Percentiles rank a stretch among this genome's conserved stretches.
Conservation (phyloP, 768 basidiomycete genomes). For the Tephrocybe rancida region DNA sequence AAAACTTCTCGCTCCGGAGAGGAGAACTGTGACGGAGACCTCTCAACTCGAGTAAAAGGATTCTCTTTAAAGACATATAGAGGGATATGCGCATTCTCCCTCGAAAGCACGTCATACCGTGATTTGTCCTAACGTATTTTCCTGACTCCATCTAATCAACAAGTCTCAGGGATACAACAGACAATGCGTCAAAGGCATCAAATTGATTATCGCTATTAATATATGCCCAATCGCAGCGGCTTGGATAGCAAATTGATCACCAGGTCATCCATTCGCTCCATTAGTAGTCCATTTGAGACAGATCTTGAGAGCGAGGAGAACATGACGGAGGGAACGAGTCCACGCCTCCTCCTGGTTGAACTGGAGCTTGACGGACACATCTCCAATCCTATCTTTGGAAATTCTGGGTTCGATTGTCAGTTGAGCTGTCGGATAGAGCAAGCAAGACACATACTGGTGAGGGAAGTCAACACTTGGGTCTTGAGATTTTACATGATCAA, state of each 20-base stretch:
- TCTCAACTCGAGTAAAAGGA: neutral
- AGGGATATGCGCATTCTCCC: neutral
- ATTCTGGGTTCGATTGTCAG: constrained; percentile 54
- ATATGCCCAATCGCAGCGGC: constrained; percentile 7
- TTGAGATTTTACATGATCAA: constrained; percentile 81
- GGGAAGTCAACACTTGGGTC: constrained; percentile 78
- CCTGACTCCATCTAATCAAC: neutral
- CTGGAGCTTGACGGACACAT: constrained; percentile 91
- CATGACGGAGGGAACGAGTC: constrained; percentile 92
- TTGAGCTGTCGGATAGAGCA: neutral
- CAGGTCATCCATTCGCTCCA: constrained; percentile 61
- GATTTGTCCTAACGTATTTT: neutral
- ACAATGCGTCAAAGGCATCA: neutral
- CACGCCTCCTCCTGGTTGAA: constrained; percentile 95
- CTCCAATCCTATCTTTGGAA: constrained; percentile 93
- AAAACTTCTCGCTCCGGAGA: neutral
- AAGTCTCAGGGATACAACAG: neutral
- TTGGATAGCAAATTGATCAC: neutral
- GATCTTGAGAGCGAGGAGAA: constrained; percentile 86
- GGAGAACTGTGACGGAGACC: neutral
- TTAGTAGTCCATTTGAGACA: constrained; percentile 87
- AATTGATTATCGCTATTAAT: neutral
- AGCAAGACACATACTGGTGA: constrained; percentile 68
- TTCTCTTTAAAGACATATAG: neutral
- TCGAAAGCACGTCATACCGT: constrained; percentile 1